phyloP scores from a whole-genome alignment of 345 rosid genomes.

The Noccaea caerulescens region DNA sequence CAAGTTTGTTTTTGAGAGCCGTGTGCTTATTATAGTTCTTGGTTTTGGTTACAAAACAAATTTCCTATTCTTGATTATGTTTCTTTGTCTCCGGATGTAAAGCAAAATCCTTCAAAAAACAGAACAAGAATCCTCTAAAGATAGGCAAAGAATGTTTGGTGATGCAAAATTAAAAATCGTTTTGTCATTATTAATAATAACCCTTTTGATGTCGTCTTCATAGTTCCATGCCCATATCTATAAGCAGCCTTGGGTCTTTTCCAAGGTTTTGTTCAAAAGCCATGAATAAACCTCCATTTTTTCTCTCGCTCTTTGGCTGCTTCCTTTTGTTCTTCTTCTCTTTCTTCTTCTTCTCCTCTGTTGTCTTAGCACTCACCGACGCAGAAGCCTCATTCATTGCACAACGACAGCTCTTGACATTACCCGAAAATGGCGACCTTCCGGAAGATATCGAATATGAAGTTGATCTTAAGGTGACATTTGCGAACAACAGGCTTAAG shows the following conservation, averaged over 20 bases:
- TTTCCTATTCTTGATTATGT: slow-evolving; percentile 22
- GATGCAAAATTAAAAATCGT: slow-evolving; percentile 28
- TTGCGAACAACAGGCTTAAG: slow-evolving; percentile 62
- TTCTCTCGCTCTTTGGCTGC: slow-evolving; percentile 61
- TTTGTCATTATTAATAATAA: slow-evolving; percentile 32
- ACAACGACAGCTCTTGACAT: slow-evolving; percentile 65
- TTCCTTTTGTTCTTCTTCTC: slow-evolving; percentile 40
- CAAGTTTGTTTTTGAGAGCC: neutral
- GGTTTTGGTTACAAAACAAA: slow-evolving; percentile 14
- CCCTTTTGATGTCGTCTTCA: slow-evolving; percentile 35
- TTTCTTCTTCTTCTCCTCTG: slow-evolving; percentile 40
- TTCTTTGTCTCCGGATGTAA: slow-evolving; percentile 26
- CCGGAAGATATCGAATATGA: slow-evolving; percentile 42
- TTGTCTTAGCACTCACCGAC: slow-evolving; percentile 53
- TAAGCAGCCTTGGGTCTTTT: slow-evolving; percentile 76
- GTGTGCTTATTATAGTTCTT: slow-evolving; percentile 24
- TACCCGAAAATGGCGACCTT: slow-evolving; percentile 50
- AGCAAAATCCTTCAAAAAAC: slow-evolving; percentile 28
- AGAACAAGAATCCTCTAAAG: slow-evolving; percentile 27
- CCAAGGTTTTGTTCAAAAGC: slow-evolving; percentile 55
- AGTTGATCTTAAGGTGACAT: slow-evolving; percentile 47
- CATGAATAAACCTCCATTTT: slow-evolving; percentile 49
- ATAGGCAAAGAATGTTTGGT: slow-evolving; percentile 31
- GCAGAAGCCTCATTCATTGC: slow-evolving; percentile 63
- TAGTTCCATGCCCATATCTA: slow-evolving; percentile 40